A percentile compares a stretch with the other conserved stretches of the same genome.
These are phyloP conservation scores for Fusarium bulbicola DNA, from an alignment of 2,329 filamentous ascomycete species.

Conservation along the genomic window DNA sequence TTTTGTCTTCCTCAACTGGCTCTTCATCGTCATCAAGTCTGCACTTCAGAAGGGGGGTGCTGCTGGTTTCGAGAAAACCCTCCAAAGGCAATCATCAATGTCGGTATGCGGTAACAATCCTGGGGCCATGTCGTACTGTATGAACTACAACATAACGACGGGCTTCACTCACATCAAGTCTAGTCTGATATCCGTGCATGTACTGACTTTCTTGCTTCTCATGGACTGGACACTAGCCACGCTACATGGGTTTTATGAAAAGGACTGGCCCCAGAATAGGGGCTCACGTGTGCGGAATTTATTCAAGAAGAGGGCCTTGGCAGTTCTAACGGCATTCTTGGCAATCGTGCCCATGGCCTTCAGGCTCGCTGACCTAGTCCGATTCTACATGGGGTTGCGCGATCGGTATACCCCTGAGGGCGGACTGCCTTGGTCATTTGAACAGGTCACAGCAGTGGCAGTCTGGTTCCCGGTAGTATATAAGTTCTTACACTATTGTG, in stretches of 20 bases:
- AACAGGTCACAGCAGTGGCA: background rate
- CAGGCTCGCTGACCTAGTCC: background rate
- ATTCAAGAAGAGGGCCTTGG: background rate
- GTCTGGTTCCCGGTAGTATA: background rate
- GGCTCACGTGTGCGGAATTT: rapidly evolving
- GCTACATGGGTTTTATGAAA: background rate
- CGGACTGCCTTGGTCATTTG: background rate
- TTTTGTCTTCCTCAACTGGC: background rate
- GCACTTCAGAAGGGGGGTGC: background rate
- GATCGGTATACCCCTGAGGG: background rate
- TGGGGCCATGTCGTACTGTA: background rate
- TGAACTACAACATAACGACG: background rate
- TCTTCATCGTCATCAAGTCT: background rate
- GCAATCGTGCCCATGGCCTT: background rate
- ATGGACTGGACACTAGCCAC: background rate
- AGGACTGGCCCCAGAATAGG: rapidly evolving
- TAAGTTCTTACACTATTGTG: background rate
- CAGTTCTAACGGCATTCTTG: background rate
- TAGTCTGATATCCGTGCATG: background rate
- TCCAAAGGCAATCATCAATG: background rate
- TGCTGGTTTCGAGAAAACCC: background rate
- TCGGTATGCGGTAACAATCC: background rate
- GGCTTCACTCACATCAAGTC: background rate
- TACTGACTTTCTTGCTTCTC: background rate
- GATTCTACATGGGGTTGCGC: background rate